Conservation (phyloP, 1,139 yeast genomes). For the Candida tunisiensis region DNA sequence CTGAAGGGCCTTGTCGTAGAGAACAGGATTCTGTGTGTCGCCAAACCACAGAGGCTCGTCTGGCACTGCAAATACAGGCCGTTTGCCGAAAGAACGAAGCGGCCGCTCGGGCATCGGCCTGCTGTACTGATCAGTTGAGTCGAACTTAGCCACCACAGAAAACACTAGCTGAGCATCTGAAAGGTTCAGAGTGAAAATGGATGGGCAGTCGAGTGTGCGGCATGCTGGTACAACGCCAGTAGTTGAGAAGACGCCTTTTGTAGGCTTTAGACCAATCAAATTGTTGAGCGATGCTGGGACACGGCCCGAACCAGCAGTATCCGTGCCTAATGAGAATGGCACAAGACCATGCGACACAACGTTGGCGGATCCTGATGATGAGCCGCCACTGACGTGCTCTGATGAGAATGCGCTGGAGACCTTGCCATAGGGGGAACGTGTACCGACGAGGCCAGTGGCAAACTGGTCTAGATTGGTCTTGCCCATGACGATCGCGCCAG, state of each 20-base stretch:
- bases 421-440: constrained; percentile 84
- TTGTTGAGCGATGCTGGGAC: constrained; percentile 97
- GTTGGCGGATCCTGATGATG: constrained; percentile 89
- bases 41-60: constrained; percentile 54
- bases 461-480: constrained; percentile 92
- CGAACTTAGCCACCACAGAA: constrained; percentile 53
- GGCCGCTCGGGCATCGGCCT: constrained; percentile 58
- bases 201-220: constrained; percentile 83
- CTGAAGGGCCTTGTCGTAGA: constrained; percentile 46
- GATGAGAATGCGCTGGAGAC: constrained; percentile 64
- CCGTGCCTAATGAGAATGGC: constrained; percentile 83
- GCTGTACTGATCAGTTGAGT: constrained; percentile 69
- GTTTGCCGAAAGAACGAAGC: constrained; percentile 33
- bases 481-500: constrained; percentile 85
- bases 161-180: constrained; percentile 72
- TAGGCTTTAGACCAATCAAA: constrained; percentile 80
- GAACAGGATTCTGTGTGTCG: constrained; percentile 56
- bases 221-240: constrained; percentile 96
- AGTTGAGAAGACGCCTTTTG: constrained; percentile 73
- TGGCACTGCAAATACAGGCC: constrained; percentile 68
- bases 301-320: constrained; percentile 97
- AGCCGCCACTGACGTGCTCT: constrained; percentile 81
- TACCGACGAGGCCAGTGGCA: constrained; percentile 94
- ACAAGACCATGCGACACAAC: constrained; percentile 82
- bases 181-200: constrained; percentile 61